Base-by-base conservation (phyloP, 805 yeast genomes). In the Spencermartinsiella europaea region DNA sequence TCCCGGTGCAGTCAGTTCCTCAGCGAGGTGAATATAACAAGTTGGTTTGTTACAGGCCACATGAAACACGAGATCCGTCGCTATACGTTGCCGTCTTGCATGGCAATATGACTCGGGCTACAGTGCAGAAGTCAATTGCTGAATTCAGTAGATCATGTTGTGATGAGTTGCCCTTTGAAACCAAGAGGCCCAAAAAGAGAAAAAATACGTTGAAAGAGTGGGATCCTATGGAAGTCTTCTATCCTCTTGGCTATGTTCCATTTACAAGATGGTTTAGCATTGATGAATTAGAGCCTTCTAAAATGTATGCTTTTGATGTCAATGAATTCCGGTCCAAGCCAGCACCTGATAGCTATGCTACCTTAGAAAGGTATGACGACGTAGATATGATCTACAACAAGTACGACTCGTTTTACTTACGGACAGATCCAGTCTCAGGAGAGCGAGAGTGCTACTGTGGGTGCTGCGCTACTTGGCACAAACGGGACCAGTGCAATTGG, bases 401-500 rank as follows among this genome's bases (percentile, higher is more conserved):
- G 40, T 52, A 52, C 31, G 56, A 52, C 39, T 45, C 56, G 8
- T 52, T 52, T 42, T 52, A 44, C 39, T 42, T 40, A 10, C 20
- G 54, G 31, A 33, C 39, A 8, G 41, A 40, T 19, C 37, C 45
- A 2, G 28, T 37, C 22, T 39, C 46, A 4, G 41, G 42, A 3
- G 47, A 47, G 19, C 34, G 56, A 3, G 54, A 52, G 27, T 50
- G 52, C 34, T 52, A 50, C 36, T 52, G 56, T 28, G 56, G 56
- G 22, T 47, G 49, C 38, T 52, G 56, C 33, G 38, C 42, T 22
- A 42, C 45, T 3, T 52, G 56, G 56, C 54, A 50, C 35, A 50
- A 50, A 36, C 47, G 56, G 5, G 56, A 52, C 21, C 54, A 52
- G 35, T 50, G 56, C 38, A 52, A 52, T 25, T 52, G 51, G 51